phyloP scores from a whole-genome alignment of 1,284 basidiomycete species.

The Coriolopsis trogii region DNA sequence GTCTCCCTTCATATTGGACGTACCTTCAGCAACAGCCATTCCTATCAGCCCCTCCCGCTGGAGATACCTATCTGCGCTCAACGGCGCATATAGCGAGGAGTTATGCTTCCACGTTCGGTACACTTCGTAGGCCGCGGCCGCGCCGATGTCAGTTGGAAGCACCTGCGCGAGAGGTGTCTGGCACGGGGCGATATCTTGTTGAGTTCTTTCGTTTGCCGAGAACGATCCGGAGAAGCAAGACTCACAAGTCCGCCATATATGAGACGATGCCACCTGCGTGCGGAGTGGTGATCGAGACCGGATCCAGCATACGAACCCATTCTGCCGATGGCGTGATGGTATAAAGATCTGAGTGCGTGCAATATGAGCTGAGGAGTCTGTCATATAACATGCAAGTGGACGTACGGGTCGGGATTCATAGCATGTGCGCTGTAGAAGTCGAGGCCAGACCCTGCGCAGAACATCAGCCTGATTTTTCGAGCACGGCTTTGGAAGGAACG shows the following conservation, averaged over 20 bases:
- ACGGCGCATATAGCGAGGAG: conserved; percentile 54
- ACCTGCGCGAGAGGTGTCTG: conserved; percentile 44
- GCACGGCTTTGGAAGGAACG: conserved; percentile 24
- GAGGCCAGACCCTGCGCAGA: conserved; percentile 52
- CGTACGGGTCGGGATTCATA: conserved; percentile 57
- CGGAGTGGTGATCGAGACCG: conserved; percentile 45
- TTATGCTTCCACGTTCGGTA: conserved; percentile 60
- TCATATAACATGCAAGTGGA: conserved; percentile 3
- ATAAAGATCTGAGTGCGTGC: conserved; percentile 36
- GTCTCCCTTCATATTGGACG: not conserved
- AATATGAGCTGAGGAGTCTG: not conserved
- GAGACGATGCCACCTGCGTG: conserved; percentile 58
- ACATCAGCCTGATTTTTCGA: conserved; percentile 8
- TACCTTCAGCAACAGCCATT: conserved; percentile 66
- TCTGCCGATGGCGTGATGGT: conserved; percentile 57
- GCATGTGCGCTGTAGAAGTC: conserved; percentile 68
- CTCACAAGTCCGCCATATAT: conserved; percentile 60
- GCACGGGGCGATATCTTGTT: not conserved
- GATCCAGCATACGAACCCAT: conserved; percentile 36
- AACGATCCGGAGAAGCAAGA: not conserved
- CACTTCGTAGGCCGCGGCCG: conserved; percentile 71
- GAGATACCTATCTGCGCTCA: conserved; percentile 53
- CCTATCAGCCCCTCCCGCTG: conserved; percentile 64
- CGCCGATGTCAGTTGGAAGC: conserved; percentile 57
- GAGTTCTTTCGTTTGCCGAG: not conserved